phyloP scores from a whole-genome alignment of 768 basidiomycete species.

The Collybia mongolica region DNA sequence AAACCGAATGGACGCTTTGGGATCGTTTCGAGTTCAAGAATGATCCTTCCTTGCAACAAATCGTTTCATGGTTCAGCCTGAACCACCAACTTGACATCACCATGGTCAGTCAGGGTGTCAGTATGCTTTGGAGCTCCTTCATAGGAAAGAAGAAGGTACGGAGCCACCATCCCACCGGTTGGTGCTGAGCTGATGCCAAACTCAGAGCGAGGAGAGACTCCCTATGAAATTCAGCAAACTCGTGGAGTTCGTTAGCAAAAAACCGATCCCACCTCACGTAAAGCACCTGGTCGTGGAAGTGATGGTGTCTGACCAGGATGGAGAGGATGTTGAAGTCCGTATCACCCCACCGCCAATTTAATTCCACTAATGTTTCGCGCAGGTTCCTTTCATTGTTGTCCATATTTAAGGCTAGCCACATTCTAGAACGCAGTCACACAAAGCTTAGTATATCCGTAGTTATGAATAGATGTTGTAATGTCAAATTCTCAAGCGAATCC shows the following conservation, averaged over 20 bases:
- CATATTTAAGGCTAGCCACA: constrained; percentile 37
- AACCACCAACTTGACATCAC: constrained; percentile 84
- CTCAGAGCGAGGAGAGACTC: constrained; percentile 81
- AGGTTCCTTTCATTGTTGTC: constrained; percentile 87
- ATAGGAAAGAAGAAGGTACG: constrained; percentile 89
- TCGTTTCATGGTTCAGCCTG: constrained; percentile 80
- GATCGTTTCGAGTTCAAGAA: constrained; percentile 92
- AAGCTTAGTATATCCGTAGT: too few relatives aligned
- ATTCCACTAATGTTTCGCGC: constrained; percentile 4
- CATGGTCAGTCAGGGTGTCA: constrained; percentile 97
- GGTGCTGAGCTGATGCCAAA: neutral
- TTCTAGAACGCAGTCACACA: neutral
- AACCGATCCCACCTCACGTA: constrained; percentile 79
- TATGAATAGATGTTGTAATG: constrained; percentile 9
- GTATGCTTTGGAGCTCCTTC: constrained; percentile 97
- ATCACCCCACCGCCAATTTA: neutral
- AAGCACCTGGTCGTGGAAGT: constrained; percentile 91
- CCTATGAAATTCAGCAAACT: constrained; percentile 89
- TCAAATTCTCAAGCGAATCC: neutral
- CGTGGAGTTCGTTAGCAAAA: constrained; percentile 94
- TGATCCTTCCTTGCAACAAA: constrained; percentile 84
- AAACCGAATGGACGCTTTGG: constrained; percentile 96
- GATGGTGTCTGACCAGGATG: constrained; percentile 90
- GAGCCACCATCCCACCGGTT: constrained; percentile 5
- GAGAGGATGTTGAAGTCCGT: constrained; percentile 91